Base-by-base conservation (phyloP, 257 asterid species). In the Lycium ferocissimum region DNA sequence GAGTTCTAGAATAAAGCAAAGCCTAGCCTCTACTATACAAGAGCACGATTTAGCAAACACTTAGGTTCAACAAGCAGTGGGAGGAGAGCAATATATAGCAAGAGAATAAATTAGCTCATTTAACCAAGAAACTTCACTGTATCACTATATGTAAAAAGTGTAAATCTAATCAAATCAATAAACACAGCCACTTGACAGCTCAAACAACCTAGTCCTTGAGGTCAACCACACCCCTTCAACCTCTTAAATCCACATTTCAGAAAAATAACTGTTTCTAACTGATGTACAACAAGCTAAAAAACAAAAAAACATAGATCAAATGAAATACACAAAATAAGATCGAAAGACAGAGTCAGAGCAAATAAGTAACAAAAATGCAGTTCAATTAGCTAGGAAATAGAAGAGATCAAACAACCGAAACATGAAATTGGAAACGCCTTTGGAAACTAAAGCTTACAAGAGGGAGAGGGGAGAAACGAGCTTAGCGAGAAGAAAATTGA, bases 361-460 rank as follows among this genome's bases (percentile, higher is more conserved):
- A 73, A 47, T 1, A 73, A 73, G 59, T 45, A 47, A 63, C 71
- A 13, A 81, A 40, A 45, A 22, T 20, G 67, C 49, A 49, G 13
- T 26, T 83, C 9, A 62, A 87, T 82, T 81, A 87, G 80, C 84
- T 76, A 87, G 58, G 79, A 85, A 90, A 89, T 85, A 85, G 57
- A 72, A 83, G 83, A 47, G 76, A 76, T 49, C 82, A 83, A 88
- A 87, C 80, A 82, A 56, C 61, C 3, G 11, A 75, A 85, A 84
- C 58, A 66, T 65, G 53, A 71, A 81, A 69, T 18, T 43, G 7
- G 57, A 51, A 81, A 26, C 45, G 38, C 12, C 81, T 69, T 54
- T 69, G 26, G 67, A 88, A 88, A 71, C 71, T 83, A n/a, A 37
- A 88, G 83, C 93, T 89, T 85, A 92, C 95, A 85, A 62, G 90